Base-by-base conservation (phyloP, 2,329 filamentous ascomycete species). In the Neonectria faginata region DNA sequence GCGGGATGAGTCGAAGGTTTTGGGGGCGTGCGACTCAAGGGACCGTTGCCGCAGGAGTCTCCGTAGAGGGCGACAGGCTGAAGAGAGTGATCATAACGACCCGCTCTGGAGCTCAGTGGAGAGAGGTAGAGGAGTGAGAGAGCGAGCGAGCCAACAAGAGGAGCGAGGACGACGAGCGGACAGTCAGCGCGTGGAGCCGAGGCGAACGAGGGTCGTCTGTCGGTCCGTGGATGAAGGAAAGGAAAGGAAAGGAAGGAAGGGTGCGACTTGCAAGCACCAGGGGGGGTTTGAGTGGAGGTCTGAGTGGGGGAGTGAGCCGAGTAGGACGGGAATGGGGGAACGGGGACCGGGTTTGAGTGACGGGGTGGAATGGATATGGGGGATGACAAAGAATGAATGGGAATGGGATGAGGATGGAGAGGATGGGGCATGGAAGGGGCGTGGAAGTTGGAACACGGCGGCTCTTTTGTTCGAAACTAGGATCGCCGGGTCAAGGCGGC, bases 61-160 rank as follows among this genome's bases (percentile, higher is more conserved):
- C 75, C 74, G 70, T 77, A 70, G 74, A 77, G 73, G 71, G 72
- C 76, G 72, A 64, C 71, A 72, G 67, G 66, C 66, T 67, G 65
- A 69, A 66, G 63, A 62, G 67, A 72, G 67, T 73, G 70, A 71
- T 79, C 78, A 80, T 79, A 74, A 73, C 78, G 78, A 78, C 75
- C 75, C 74, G 75, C 74, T 73, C 69, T 67, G 65, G 70, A 72
- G 71, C 73, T 76, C 75, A 67, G 70, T 75, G 71, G 70, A 71
- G 69, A 70, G 70, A 69, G 60, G 66, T 67, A 61, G 57, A 70
- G 62, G 45, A 70, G 68, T 51, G 67, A 70, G 64, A 67, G 67
- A 66, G 57, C 59, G 67, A 70, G 62, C 54, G 64, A 70, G 63
- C 71, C 71, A 73, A 73, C 71, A 66, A 66, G 63, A 72, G 66